Conservation (phyloP, 768 basidiomycete species). For the Leccinellum rugosiceps region DNA sequence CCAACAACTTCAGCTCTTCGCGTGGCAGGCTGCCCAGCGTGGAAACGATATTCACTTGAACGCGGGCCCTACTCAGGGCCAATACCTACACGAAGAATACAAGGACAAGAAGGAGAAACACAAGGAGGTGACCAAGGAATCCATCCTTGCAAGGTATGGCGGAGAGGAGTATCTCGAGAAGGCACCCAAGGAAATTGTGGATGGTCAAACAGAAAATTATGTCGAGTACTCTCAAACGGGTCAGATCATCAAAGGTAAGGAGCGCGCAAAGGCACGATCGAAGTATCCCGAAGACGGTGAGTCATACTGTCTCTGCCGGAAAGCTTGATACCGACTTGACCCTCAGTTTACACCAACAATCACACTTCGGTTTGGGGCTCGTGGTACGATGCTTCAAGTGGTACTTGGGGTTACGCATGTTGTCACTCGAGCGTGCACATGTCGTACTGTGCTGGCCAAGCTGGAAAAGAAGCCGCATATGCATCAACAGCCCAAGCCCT, state of each 20-base stretch:
- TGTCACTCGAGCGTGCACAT: conserved; percentile 85
- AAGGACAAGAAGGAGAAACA: conserved; percentile 88
- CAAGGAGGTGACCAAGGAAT: conserved; percentile 83
- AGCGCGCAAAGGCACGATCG: conserved; percentile 80
- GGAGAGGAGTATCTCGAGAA: conserved; percentile 89
- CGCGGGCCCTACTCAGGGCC: conserved; percentile 94
- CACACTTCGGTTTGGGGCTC: conserved; percentile 98
- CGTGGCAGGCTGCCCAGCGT: conserved; percentile 91
- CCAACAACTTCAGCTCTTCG: conserved; percentile 90
- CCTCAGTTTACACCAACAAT: conserved; percentile 82
- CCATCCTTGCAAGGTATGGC: conserved; percentile 90
- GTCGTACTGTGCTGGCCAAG: conserved; percentile 89
- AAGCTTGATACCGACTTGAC: not conserved
- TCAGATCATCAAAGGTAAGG: conserved; percentile 86
- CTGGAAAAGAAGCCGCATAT: conserved; percentile 72
- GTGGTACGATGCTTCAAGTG: conserved; percentile 71
- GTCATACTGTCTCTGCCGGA: conserved; percentile 19
- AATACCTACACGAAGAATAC: conserved; percentile 88
- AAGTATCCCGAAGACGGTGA: conserved; percentile 97
- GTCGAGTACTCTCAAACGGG: conserved; percentile 95
- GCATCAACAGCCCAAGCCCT: conserved; percentile 75
- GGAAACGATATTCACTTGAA: conserved; percentile 96
- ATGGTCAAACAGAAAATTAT: conserved; percentile 95
- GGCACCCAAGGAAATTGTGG: conserved; percentile 88
- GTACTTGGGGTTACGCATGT: conserved; percentile 91